Percentiles rank a stretch among this genome's conserved stretches.
phyloP scores from a whole-genome alignment of 495 filamentous ascomycete species.

The Trichoderma reesei region DNA sequence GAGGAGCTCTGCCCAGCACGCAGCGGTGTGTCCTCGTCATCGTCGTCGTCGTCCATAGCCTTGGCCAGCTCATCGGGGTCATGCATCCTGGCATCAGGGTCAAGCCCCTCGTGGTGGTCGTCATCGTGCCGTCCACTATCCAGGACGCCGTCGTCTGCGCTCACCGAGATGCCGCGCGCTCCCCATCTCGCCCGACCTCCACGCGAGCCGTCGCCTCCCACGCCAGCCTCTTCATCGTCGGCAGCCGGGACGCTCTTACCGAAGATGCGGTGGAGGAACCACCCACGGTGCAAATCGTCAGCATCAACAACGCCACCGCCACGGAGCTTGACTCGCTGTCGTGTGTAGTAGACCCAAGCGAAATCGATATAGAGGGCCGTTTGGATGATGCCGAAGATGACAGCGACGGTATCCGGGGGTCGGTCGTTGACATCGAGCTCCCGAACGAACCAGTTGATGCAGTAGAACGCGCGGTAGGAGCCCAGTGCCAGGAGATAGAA shows the following conservation, averaged over 20 bases:
- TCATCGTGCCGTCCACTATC: slow-evolving; percentile 33
- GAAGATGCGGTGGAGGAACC: slow-evolving; percentile 52
- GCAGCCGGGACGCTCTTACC: slow-evolving; percentile 30
- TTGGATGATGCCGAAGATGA: slow-evolving; percentile 83
- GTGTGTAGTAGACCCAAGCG: slow-evolving; percentile 89
- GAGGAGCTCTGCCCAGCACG: slow-evolving; percentile 2
- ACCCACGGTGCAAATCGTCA: slow-evolving; percentile 77
- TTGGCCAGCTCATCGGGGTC: slow-evolving; percentile 48
- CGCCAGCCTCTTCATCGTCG: slow-evolving; percentile 41
- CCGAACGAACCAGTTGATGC: slow-evolving; percentile 82
- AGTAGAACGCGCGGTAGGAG: slow-evolving; percentile 81
- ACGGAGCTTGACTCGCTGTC: slow-evolving; percentile 89
- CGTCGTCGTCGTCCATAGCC: slow-evolving; percentile 40
- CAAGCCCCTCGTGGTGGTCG: slow-evolving; percentile 24
- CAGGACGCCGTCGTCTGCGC: slow-evolving; percentile 65
- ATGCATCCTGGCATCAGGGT: slow-evolving; percentile 46
- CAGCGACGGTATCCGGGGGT: slow-evolving; percentile 58
- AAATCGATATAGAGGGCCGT: slow-evolving; percentile 90
- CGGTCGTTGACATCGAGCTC: slow-evolving; percentile 43
- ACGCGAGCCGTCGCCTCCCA: slow-evolving; percentile 18
- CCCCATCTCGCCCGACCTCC: slow-evolving; percentile 54
- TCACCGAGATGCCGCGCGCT: slow-evolving; percentile 65
- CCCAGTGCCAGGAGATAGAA: slow-evolving; percentile 87
- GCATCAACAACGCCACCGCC: slow-evolving; percentile 87
- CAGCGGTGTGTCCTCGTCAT: slow-evolving; percentile 18